Conservation (phyloP, 176 grass and related monocot genomes). For the Juncus inflexus region DNA sequence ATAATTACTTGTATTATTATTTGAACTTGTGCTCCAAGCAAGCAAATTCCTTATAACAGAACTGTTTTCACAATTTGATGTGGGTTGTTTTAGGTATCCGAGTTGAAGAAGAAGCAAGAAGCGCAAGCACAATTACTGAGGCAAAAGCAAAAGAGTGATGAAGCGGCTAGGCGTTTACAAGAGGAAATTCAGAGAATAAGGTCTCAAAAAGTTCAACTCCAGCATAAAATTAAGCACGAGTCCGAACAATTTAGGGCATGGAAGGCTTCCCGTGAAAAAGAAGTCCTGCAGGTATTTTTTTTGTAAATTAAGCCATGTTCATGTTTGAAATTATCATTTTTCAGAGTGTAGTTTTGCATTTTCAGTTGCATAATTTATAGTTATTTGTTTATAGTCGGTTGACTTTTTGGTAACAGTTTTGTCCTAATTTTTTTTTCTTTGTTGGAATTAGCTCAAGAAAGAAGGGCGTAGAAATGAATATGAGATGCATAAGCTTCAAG, state of each 20-base stretch:
- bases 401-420: conserved; percentile 8
- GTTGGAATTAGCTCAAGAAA: conserved; percentile 65
- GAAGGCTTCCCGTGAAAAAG: conserved; percentile 92
- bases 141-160: conserved; percentile 89
- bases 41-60: not conserved
- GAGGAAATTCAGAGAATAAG: conserved; percentile 93
- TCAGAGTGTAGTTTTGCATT: conserved; percentile 4
- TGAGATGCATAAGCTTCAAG: conserved; percentile 94
- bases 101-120: conserved; percentile 90
- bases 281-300: conserved; percentile 75
- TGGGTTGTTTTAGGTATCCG: conserved; percentile 51
- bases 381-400: not conserved
- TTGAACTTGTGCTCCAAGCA: conserved; percentile 9
- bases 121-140: conserved; percentile 68
- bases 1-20: conserved; percentile 3
- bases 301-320: not conserved
- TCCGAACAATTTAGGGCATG: conserved; percentile 93
- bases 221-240: conserved; percentile 97
- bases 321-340: not conserved
- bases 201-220: conserved; percentile 96
- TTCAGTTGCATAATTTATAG: not conserved
- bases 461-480: conserved; percentile 87
- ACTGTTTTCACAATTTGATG: not conserved
- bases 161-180: conserved; percentile 69
- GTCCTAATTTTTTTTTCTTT: conserved; percentile 13